Percentiles rank a stretch among this genome's conserved stretches.
These are phyloP conservation scores for Pleurotus tuoliensis DNA, from an alignment of 768 basidiomycete genomes.

Conservation along the genomic window DNA sequence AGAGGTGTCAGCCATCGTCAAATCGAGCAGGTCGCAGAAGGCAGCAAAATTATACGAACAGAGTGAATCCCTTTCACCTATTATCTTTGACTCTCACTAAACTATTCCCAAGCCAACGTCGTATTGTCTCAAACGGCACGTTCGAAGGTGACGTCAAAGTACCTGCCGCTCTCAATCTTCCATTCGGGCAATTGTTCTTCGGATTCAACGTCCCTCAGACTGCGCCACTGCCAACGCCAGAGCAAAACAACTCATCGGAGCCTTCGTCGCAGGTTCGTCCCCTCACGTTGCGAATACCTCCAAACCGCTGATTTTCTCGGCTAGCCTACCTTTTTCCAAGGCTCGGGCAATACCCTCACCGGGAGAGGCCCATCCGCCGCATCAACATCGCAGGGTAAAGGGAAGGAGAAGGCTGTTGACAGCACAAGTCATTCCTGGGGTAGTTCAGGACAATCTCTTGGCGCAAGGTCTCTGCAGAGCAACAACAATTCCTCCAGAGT, in stretches of 20 bases:
- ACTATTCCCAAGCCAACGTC: slow-evolving; percentile 57
- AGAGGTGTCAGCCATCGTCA: slow-evolving; percentile 86
- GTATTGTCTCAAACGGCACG: slow-evolving; percentile 77
- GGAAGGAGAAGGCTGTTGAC: slow-evolving; percentile 42
- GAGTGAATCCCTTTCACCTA: slow-evolving; percentile 56
- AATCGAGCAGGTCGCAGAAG: slow-evolving; percentile 71
- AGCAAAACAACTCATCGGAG: slow-evolving; percentile 21
- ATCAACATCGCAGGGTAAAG: slow-evolving; percentile 42
- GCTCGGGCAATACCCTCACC: slow-evolving; percentile 64
- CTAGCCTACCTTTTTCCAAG: slow-evolving; percentile 51
- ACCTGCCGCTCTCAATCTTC: slow-evolving; percentile 86
- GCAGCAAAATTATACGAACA: slow-evolving; percentile 87
- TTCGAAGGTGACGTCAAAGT: slow-evolving; percentile 74
- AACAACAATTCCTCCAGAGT: slow-evolving; percentile 10
- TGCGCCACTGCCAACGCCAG: slow-evolving; percentile 40
- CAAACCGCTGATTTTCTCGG: slow-evolving; percentile 15
- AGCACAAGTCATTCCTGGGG: slow-evolving; percentile 35
- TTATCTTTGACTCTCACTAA: slow-evolving; percentile 7
- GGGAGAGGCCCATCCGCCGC: slow-evolving; percentile 38
- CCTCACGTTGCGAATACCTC: neutral
- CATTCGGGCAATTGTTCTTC: slow-evolving; percentile 94
- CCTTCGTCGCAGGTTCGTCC: slow-evolving; percentile 26
- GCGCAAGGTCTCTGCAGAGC: slow-evolving; percentile 28
- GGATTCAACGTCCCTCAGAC: slow-evolving; percentile 83
- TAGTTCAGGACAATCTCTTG: slow-evolving; percentile 48